Conservation (phyloP, 805 yeast species). For the Deakozyma indianensis region DNA sequence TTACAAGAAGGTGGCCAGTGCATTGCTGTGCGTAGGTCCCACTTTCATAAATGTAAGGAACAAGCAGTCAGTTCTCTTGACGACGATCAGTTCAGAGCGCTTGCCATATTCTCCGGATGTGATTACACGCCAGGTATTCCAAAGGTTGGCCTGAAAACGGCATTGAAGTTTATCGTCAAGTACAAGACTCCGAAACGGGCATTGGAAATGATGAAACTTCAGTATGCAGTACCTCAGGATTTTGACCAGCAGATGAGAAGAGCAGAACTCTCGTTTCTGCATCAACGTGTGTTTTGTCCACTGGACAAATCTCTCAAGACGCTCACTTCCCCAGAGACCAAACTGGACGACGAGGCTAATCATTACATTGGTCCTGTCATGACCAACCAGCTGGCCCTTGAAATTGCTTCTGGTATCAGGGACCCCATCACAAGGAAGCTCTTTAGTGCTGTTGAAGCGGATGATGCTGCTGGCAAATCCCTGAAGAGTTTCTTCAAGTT, state of each 20-base stretch:
- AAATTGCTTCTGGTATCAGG: slow-evolving; percentile 49
- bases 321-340: slow-evolving; percentile 37
- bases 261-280: slow-evolving; percentile 71
- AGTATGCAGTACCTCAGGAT: slow-evolving; percentile 45
- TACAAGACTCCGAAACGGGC: slow-evolving; percentile 40
- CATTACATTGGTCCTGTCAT: slow-evolving; percentile 22
- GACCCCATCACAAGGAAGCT: slow-evolving; percentile 46
- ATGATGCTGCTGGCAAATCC: neutral
- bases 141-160: slow-evolving; percentile 67
- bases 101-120: slow-evolving; percentile 91
- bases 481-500: neutral
- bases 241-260: slow-evolving; percentile 45
- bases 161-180: slow-evolving; percentile 44
- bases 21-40: slow-evolving; percentile 46
- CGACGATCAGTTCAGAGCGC: slow-evolving; percentile 46
- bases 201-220: slow-evolving; percentile 39
- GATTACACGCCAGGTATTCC: slow-evolving; percentile 85
- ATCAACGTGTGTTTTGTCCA: slow-evolving; percentile 79
- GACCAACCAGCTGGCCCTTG: slow-evolving; percentile 33
- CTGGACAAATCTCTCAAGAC: slow-evolving; percentile 31
- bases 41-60: slow-evolving; percentile 34
- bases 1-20: slow-evolving; percentile 57
- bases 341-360: slow-evolving; percentile 17
- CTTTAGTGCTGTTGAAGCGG: slow-evolving; percentile 13
- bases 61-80: slow-evolving; percentile 16